Evolutionary conservation across 2,329 filamentous ascomycete species (phyloP).

Genomic region (Albifimbria verrucaria): DNA sequence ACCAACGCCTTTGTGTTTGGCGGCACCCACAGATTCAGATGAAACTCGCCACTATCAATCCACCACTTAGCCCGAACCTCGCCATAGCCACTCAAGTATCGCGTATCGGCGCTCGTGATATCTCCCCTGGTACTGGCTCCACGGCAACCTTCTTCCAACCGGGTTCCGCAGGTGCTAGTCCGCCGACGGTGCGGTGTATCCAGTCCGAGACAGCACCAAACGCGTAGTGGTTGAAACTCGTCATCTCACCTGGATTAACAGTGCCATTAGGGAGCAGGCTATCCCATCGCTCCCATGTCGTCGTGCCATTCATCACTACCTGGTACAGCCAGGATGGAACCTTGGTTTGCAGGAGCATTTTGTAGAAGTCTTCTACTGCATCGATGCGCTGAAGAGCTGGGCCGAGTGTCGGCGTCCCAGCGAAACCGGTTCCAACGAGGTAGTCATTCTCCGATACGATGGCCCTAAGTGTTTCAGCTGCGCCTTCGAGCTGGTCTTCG

Average conservation of each 20-base stretch:
- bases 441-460: conserved; percentile 30
- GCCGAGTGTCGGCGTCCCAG: conserved; percentile 34
- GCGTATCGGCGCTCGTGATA: conserved; percentile 28
- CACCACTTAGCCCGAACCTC: conserved; percentile 23
- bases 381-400: conserved; percentile 25
- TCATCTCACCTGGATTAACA: conserved; percentile 44
- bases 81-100: conserved; percentile 30
- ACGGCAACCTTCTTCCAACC: conserved; percentile 37
- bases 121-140: conserved; percentile 31
- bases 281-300: conserved; percentile 51
- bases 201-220: conserved; percentile 45
- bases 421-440: conserved; percentile 39
- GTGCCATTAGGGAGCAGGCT: conserved; percentile 39
- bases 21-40: conserved; percentile 14
- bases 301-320: conserved; percentile 42
- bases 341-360: conserved; percentile 43
- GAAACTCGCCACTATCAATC: conserved; percentile 16
- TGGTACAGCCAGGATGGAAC: conserved; percentile 47
- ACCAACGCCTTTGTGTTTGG: conserved; percentile 15
- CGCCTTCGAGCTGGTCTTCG: conserved; percentile 13
- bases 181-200: conserved; percentile 41
- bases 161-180: conserved; percentile 33
- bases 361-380: conserved; percentile 34
- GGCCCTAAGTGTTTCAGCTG: conserved; percentile 23
- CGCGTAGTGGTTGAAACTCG: conserved; percentile 48